phyloP scores from a whole-genome alignment of 495 filamentous ascomycete species.

The Daldinia vernicosa region DNA sequence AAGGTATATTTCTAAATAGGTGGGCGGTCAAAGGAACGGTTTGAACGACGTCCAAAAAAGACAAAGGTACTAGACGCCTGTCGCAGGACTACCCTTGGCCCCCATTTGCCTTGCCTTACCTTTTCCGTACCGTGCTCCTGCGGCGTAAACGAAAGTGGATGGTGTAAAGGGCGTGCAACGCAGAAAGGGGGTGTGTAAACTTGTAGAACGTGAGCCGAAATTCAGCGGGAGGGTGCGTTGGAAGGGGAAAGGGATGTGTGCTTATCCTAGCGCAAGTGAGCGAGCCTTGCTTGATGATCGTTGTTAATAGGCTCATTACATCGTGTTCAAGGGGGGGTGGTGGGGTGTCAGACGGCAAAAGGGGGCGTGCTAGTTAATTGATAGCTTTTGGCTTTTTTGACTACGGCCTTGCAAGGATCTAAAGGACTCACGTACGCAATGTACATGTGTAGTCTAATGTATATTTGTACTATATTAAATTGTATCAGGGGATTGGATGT shows the following conservation, averaged over 20 bases:
- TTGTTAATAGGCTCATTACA: conserved; percentile 33
- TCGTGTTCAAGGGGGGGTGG: conserved; percentile 19
- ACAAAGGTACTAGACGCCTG: conserved; percentile 44
- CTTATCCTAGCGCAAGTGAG: conserved; percentile 40
- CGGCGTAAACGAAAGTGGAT: conserved; percentile 39
- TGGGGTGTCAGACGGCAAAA: conserved; percentile 24
- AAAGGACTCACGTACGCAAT: conserved; percentile 1
- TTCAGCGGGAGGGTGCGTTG: conserved; percentile 38
- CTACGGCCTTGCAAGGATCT: conserved; percentile 5
- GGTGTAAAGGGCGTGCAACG: conserved; percentile 11
- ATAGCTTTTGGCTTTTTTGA: conserved; percentile 24
- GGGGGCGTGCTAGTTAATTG: conserved; percentile 37
- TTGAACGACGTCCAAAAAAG: conserved; percentile 45
- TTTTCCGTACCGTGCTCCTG: conserved; percentile 40
- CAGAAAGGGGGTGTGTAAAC: conserved; percentile 20
- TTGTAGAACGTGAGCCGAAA: conserved; percentile 38
- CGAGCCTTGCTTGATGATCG: conserved; percentile 30
- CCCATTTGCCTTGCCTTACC: conserved; percentile 44
- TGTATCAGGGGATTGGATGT: not conserved
- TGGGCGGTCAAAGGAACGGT: conserved; percentile 47
- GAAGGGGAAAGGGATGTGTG: conserved; percentile 40
- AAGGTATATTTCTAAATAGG: conserved; percentile 44
- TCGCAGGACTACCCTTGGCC: conserved; percentile 44
- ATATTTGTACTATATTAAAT: not conserved
- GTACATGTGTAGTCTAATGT: not conserved